phyloP scores from a whole-genome alignment of 768 basidiomycete species.

The Pleurotus citrinopileatus region DNA sequence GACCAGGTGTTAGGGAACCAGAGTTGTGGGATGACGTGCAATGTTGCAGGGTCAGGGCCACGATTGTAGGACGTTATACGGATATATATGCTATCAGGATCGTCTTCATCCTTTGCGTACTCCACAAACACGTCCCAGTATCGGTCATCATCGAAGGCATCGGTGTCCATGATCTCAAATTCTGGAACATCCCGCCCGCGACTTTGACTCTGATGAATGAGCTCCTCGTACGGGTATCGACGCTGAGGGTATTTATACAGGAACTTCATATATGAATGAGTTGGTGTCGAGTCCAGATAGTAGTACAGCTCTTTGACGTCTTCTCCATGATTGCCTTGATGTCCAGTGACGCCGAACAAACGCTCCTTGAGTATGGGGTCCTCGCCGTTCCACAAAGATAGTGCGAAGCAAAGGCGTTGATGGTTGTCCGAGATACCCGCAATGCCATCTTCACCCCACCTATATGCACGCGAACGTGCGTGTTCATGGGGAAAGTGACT shows the following conservation, averaged over 20 bases:
- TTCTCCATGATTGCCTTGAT: constrained; percentile 98
- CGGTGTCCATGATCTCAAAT: constrained; percentile 92
- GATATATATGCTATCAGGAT: constrained; percentile 83
- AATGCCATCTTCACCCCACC: constrained; percentile 99
- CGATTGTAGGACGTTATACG: constrained; percentile 97
- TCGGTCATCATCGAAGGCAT: constrained; percentile 84
- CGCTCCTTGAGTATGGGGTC: constrained; percentile 97
- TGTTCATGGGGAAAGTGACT: constrained; percentile 93
- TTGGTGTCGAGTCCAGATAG: constrained; percentile 97
- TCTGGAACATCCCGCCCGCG: constrained; percentile 85
- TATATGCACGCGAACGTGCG: constrained; percentile 88
- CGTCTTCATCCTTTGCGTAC: constrained; percentile 98
- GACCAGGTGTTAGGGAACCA: constrained; percentile 99
- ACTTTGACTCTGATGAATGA: constrained; percentile 81
- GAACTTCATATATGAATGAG: constrained; percentile 99
- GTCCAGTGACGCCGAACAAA: constrained; percentile 92
- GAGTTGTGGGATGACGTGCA: constrained; percentile 93
- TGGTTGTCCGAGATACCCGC: constrained; percentile 98
- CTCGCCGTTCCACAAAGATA: constrained; percentile 93
- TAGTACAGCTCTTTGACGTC: constrained; percentile 99
- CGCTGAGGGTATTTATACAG: constrained; percentile 98
- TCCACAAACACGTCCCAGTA: constrained; percentile 99
- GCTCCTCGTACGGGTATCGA: constrained; percentile 89
- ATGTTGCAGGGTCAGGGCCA: constrained; percentile 89
- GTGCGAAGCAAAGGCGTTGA: constrained; percentile 85